phyloP scores from a whole-genome alignment of 106 monocot species.

The Triglochin maritima region DNA sequence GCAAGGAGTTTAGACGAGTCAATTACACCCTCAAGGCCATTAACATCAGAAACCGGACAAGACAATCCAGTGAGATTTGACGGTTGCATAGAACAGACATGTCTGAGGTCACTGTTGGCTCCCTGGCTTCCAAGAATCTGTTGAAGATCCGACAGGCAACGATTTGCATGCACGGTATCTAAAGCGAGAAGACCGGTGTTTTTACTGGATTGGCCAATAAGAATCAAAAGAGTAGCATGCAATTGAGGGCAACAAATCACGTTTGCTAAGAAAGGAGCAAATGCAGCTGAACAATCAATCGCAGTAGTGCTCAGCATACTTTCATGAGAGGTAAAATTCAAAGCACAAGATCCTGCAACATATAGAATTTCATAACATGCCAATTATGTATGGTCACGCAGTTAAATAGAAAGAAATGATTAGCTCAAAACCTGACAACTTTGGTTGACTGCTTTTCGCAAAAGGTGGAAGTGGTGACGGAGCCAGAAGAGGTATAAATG shows the following conservation, averaged over 20 bases:
- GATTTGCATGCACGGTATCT: slow-evolving; percentile 59
- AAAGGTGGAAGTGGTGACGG: slow-evolving; percentile 78
- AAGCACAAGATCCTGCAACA: slow-evolving; percentile 49
- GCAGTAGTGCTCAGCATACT: slow-evolving; percentile 68
- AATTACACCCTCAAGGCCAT: slow-evolving; percentile 58
- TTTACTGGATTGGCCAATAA: slow-evolving; percentile 84
- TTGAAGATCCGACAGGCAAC: slow-evolving; percentile 86
- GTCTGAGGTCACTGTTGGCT: slow-evolving; percentile 45
- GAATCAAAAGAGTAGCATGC: slow-evolving; percentile 67
- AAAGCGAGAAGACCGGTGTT: slow-evolving; percentile 59
- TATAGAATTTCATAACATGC: neutral
- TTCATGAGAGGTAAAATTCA: slow-evolving; percentile 64
- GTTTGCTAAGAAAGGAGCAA: slow-evolving; percentile 90
- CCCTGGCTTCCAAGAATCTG: slow-evolving; percentile 74
- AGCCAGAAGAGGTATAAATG: slow-evolving; percentile 67
- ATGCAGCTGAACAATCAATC: slow-evolving; percentile 69
- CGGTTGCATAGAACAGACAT: slow-evolving; percentile 61
- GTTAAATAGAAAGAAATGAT: neutral
- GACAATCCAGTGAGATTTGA: slow-evolving; percentile 51
- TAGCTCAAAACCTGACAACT: slow-evolving; percentile 56
- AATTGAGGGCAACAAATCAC: slow-evolving; percentile 97
- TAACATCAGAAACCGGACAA: slow-evolving; percentile 58
- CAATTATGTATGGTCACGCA: neutral
- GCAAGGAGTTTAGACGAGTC: slow-evolving; percentile 76
- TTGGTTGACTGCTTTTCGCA: slow-evolving; percentile 47